Percentiles rank a stretch among this genome's conserved stretches.
Evolutionary conservation across 257 asterid genomes (phyloP).

Genomic region (Sherardia arvensis): DNA sequence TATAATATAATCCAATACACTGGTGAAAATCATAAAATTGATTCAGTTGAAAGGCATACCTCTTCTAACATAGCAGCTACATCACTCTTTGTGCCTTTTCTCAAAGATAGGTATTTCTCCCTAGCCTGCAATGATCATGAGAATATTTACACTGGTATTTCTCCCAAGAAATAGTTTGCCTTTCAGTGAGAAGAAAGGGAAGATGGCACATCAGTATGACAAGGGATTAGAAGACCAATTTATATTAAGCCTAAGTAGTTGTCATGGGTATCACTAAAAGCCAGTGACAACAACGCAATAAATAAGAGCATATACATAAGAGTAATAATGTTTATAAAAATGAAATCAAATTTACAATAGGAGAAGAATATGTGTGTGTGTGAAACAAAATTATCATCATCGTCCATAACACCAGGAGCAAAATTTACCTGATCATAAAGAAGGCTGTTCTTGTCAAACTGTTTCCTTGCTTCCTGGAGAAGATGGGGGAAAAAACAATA

Average conservation of each 20-base stretch:
- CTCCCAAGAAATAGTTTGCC: not conserved
- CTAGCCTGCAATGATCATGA: conserved; percentile 59
- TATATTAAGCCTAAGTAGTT: not conserved
- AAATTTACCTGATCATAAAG: conserved; percentile 86
- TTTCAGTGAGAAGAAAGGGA: too few species aligned
- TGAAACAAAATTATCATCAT: not conserved
- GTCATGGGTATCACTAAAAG: not conserved
- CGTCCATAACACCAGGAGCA: not conserved
- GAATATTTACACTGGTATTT: conserved; percentile 9
- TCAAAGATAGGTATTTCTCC: conserved; percentile 85
- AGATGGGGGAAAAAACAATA: not conserved
- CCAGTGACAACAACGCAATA: not conserved
- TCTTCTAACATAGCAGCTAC: conserved; percentile 77
- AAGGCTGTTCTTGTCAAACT: conserved; percentile 96
- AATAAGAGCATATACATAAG: not conserved
- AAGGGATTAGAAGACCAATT: not conserved
- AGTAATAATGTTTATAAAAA: not conserved
- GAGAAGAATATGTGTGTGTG: not conserved
- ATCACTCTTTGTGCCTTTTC: conserved; percentile 87
- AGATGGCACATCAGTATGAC: not conserved
- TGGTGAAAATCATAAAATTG: conserved; percentile 10
- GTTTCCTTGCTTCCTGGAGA: conserved; percentile 93
- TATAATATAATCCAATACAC: conserved; percentile 5
- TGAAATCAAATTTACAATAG: not conserved
- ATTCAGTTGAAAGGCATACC: conserved; percentile 34